Base-by-base conservation (phyloP, 306 rosid species). In the Rosa lucieae region DNA sequence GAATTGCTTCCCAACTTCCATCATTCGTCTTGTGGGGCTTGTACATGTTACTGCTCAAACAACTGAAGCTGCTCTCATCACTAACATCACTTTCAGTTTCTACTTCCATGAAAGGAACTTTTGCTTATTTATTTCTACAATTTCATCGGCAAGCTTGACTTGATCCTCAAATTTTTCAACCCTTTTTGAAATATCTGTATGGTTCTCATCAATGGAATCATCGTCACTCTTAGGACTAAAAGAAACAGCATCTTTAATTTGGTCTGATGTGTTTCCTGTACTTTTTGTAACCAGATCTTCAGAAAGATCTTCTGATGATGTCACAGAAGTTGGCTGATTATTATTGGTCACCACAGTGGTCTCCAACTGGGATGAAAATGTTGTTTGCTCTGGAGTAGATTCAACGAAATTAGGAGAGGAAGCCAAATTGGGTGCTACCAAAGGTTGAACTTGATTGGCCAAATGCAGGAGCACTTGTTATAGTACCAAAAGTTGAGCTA, bases 251-350 rank as follows among this genome's bases (percentile, higher is more conserved):
- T 75, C 85, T 84, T 85, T 89, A 74, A 75, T 84, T 58, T 66
- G 86, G 75, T 71, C 82, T 53, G 70, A 40, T 12, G 78, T 53
- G 76, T 90, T 85, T 72, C 71, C 76, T 81, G 62, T 35, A 59
- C 77, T 80, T 82, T 88, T 86, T 84, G 82, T 85, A 80, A 74
- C 84, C 77, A 76, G 78, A 63, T 73, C 78, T 69, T 75, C 82
- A 79, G n/a, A 79, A 82, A 82, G 76, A 78, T 85, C 87, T 73
- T 75, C 85, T 56, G 86, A 75, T 83, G 70, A 26, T 26, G 29
- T 89, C 72, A 70, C 58, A 58, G 40, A 43, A 73, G 81, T 67
- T 52, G 85, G 85, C 62, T 72, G 88, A 85, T 83, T 86, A 74
- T 46, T 75, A 76, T 67, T 72, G 65, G 72, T 81, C 70, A 72